A percentile compares a stretch with the other conserved stretches of the same genome.
Evolutionary conservation across 306 rosid species (phyloP).

Genomic region (Cucurbita maxima): DNA sequence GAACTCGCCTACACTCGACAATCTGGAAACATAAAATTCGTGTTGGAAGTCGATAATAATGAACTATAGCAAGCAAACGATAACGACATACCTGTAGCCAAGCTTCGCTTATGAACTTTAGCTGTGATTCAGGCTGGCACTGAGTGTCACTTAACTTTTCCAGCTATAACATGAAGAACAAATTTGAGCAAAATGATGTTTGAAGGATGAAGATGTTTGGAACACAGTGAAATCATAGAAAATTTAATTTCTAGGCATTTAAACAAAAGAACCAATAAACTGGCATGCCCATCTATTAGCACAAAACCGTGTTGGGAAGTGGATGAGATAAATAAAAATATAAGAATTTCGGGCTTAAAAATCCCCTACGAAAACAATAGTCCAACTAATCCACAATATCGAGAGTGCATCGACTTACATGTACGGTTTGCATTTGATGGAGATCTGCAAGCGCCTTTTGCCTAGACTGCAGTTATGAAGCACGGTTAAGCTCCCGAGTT

Average conservation of each 20-base stretch:
- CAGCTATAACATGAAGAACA: slow-evolving; percentile 27
- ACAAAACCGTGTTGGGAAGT: background rate
- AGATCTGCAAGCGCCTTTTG: slow-evolving; percentile 85
- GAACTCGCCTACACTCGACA: slow-evolving; percentile 85
- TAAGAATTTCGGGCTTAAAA: slow-evolving; percentile 1
- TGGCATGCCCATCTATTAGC: background rate
- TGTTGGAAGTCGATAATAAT: background rate
- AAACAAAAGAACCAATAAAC: background rate
- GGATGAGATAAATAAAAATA: background rate
- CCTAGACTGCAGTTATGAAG: slow-evolving; percentile 56
- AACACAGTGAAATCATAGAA: no score
- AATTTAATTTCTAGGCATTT: background rate
- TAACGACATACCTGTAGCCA: slow-evolving; percentile 63
- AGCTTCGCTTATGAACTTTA: slow-evolving; percentile 89
- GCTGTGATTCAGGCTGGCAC: slow-evolving; percentile 94
- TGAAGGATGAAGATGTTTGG: no score
- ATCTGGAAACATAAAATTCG: slow-evolving; percentile 40
- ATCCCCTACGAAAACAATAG: background rate
- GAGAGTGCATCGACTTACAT: slow-evolving; percentile 31
- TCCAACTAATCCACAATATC: background rate
- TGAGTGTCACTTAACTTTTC: slow-evolving; percentile 83
- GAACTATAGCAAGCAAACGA: background rate
- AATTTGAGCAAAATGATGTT: no score
- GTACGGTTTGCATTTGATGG: slow-evolving; percentile 73
- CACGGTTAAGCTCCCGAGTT: slow-evolving; percentile 4